Evolutionary conservation across 2,329 filamentous ascomycete genomes (phyloP), one percentile per base, ranked within the genome.

Genomic region (Drechmeria coniospora): DNA sequence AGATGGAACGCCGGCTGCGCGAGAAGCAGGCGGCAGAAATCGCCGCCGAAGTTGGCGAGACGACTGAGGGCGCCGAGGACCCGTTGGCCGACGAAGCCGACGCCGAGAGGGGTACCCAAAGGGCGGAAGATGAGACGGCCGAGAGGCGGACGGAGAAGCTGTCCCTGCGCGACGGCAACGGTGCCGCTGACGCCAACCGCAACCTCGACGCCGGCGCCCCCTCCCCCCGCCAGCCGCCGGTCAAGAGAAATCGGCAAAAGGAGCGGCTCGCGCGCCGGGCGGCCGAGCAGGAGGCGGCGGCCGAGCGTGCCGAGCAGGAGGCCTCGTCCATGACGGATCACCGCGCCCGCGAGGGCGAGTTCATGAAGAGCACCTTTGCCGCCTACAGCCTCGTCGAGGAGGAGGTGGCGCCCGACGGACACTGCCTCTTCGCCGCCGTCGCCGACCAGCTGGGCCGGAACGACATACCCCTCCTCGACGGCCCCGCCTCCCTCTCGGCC

Each of bases 361-460:
- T 68, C 25, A 86, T 98, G 74, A 60, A 68, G 32, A 58, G 59
- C 16, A 68, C 70, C 22, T 78, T 94, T 48, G 55, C 61, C 29
- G 57, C 63, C 24, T 57, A 77, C 32, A 63, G 62, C 1, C 63
- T 95, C 11, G 60, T 59, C 13, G 81, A 94, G 57, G 68, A 79
- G 41, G 74, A 82, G 32, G 84, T 98, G 32, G 68, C 68, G 21
- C 83, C 90, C 0, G 87, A 98, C 53, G 90, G 90, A 0, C 90
- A 98, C 56, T 98, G 90, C 48, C 60, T 98, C 11, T 98, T 95
- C 55, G 79, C 83, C 11, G 84, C 90, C 0, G 68, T 95, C 27
- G 86, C 87, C 15, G 82, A 90, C 49, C 84, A 93, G 53, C 63
- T 94, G 29, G 56, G 55, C 29, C 59, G 65, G 29, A 54, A 62